Evolutionary conservation across 345 rosid species (phyloP).

Genomic region (Pistacia atlantica): DNA sequence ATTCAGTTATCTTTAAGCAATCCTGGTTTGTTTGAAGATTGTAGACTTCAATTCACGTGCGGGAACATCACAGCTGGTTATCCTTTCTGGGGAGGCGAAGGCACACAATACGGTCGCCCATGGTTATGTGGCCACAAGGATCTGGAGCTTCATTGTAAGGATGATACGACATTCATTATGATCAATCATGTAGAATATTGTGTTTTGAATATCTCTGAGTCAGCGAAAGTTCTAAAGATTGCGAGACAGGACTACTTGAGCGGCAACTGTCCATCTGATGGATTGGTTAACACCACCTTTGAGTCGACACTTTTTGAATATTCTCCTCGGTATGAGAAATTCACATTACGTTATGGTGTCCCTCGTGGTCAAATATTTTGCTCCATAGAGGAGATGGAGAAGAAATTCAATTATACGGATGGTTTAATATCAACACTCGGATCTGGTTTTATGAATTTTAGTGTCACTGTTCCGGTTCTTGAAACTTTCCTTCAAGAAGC

Average conservation of each 20-base stretch:
- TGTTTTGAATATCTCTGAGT: conserved; percentile 21
- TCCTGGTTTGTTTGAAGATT: not conserved
- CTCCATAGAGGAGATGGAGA: too few species aligned
- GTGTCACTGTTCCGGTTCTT: conserved; percentile 15
- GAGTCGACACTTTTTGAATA: conserved; percentile 12
- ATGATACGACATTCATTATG: not conserved
- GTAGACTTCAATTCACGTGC: conserved; percentile 27
- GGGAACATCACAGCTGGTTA: conserved; percentile 28
- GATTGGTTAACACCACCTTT: not conserved
- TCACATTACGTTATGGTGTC: too few species aligned
- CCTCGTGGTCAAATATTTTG: not conserved
- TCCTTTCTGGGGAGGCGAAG: conserved; percentile 44
- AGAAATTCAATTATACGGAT: not conserved
- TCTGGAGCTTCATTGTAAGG: conserved; percentile 31
- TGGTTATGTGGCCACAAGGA: conserved; percentile 32
- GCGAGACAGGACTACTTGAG: conserved; percentile 22
- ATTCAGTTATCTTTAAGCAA: not conserved
- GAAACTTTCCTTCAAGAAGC: not conserved
- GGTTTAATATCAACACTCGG: not conserved
- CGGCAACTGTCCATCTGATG: conserved; percentile 24
- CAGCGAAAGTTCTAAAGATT: conserved; percentile 22
- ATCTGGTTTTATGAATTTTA: too few species aligned
- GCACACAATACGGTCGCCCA: not conserved
- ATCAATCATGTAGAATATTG: conserved; percentile 20
- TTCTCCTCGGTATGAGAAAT: not conserved